Base-by-base conservation (phyloP, 192 early-diverging fungal genomes). In the Coemansia sp. region DNA sequence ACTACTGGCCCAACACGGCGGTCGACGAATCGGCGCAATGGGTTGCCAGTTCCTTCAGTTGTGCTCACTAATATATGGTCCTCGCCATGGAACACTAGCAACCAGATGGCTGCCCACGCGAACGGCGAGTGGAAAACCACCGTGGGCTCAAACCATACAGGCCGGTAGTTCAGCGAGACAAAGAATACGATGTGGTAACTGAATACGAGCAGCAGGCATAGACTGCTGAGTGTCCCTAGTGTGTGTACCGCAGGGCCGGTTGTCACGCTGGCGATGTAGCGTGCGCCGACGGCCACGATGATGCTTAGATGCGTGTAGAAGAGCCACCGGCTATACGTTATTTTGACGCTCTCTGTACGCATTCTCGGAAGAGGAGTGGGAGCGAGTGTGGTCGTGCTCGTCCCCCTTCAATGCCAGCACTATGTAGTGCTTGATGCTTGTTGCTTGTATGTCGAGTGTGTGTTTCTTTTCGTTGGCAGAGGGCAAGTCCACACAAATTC, bases 111-210 rank as follows among this genome's bases (percentile, higher is more conserved):
- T 8, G 74, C 79, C 74, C 75, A 77, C 13, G 79, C 79, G 43
- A 82, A 77, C n/a, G 79, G 79, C 64, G 79, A 82, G 33, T 70
- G 68, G 53, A 68, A 71, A 12, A 82, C 45, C 12, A 77, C 74
- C 0, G 71, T 70, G 7, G 49, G 58, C 55, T 74, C 79, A 26
- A 77, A 82, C 74, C 67, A 77, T 39, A 15, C 28, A 0, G 72
- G 75, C 18, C 30, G 46, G 56, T 67, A 77, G 39, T 82, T 76
- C 7, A 82, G 42, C 9, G 79, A 58, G 1, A 77, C 40, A 49
- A 77, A 77, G 55, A 77, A 82, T 20, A 65, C 9, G 37, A 74
- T 34, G 37, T 82, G 79, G 71, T 74, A 82, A 39, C 57, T 68
- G 26, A 70, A 37, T 20, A 82, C 75, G 39, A 73, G 42, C 5